phyloP scores from a whole-genome alignment of 768 basidiomycete species.

The Amanita polypyramis region DNA sequence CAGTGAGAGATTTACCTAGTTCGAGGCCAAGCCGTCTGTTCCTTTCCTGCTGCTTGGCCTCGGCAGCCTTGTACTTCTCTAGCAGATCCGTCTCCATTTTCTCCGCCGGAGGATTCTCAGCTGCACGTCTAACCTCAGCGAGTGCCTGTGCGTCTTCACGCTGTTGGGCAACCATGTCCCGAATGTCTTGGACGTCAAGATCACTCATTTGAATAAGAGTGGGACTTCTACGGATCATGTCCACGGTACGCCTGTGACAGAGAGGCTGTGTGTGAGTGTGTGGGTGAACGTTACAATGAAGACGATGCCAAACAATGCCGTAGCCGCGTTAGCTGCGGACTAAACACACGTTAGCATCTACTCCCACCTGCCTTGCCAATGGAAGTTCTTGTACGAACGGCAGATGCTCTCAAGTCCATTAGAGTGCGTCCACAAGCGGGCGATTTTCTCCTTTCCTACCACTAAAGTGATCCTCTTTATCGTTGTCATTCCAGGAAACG shows the following conservation, averaged over 20 bases:
- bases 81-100: conserved; percentile 22
- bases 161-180: conserved; percentile 45
- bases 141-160: conserved; percentile 33
- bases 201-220: conserved; percentile 72
- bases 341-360: conserved; percentile 4
- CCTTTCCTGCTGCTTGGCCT: conserved; percentile 16
- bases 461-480: not conserved
- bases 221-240: conserved; percentile 69
- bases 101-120: conserved; percentile 15
- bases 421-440: conserved; percentile 36
- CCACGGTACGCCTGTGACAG: conserved; percentile 8
- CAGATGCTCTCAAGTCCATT: conserved; percentile 59
- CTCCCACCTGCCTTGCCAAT: conserved; percentile 26
- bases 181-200: conserved; percentile 69
- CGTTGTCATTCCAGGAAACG: conserved; percentile 45
- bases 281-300: too few species aligned
- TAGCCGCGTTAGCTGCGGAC: too few species aligned
- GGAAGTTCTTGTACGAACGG: conserved; percentile 57
- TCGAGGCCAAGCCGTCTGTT: conserved; percentile 18
- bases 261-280: conserved; percentile 12
- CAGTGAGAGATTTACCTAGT: conserved; percentile 10
- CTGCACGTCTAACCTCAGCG: conserved; percentile 23
- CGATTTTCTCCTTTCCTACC: not conserved
- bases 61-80: conserved; percentile 20
- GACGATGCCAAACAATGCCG: too few species aligned